Evolutionary conservation across 345 rosid genomes (phyloP).

Genomic region (Citrus australasica): DNA sequence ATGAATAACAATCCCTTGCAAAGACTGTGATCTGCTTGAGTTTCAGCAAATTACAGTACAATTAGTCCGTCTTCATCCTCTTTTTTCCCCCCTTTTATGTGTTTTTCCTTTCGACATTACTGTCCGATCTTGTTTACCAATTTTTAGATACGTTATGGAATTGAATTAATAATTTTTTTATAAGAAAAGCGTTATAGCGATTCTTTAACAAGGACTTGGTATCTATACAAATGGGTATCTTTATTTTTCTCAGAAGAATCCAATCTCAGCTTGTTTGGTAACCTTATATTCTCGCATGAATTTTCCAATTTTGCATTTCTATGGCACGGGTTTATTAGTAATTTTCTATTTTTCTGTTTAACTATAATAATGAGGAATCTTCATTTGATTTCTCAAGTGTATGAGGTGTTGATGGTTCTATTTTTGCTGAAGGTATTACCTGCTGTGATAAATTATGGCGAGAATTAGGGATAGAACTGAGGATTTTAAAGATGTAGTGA

Average conservation of each 20-base stretch:
- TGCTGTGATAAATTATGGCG: constrained; percentile 39
- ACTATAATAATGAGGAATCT: neutral
- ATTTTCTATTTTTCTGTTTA: neutral
- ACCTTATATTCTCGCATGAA: neutral
- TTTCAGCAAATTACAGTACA: no score
- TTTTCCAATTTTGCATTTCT: neutral
- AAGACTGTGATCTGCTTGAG: neutral
- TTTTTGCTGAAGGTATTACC: neutral
- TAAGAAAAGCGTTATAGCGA: neutral
- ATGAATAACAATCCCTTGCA: neutral
- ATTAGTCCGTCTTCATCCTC: neutral
- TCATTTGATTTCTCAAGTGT: neutral
- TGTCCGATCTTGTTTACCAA: no score
- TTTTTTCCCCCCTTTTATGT: neutral
- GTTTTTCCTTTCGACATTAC: neutral
- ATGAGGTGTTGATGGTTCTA: neutral
- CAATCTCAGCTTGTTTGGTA: neutral
- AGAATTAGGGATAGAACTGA: constrained; percentile 74
- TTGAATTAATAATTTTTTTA: neutral
- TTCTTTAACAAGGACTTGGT: neutral
- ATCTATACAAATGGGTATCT: neutral
- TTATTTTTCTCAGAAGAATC: neutral
- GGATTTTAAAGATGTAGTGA: constrained; percentile 80
- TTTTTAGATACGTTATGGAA: neutral
- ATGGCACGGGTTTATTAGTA: neutral